A percentile compares a stretch with the other conserved stretches of the same genome.
Evolutionary conservation across 805 yeast species (phyloP).

Genomic region (Myxozyma vanderwaltii): DNA sequence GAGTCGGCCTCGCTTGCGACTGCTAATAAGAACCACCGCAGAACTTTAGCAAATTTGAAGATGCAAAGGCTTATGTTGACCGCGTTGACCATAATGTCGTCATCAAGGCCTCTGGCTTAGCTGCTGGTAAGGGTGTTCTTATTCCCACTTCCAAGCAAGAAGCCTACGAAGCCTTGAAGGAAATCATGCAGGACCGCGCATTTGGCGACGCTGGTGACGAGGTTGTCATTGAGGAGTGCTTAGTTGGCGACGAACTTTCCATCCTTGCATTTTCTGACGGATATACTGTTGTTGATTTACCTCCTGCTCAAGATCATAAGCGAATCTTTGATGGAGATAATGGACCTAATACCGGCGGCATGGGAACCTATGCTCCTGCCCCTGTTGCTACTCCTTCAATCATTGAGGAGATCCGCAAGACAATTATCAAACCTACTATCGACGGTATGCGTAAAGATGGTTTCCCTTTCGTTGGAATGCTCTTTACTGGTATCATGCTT

Average conservation of each 20-base stretch:
- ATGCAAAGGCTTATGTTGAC: conserved; percentile 71
- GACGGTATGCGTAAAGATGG: conserved; percentile 97
- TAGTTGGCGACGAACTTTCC: conserved; percentile 96
- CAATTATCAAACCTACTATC: conserved; percentile 86
- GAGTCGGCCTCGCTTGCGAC: neutral
- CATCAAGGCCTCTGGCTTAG: conserved; percentile 95
- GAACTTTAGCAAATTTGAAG: conserved; percentile 75
- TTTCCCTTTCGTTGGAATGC: conserved; percentile 90
- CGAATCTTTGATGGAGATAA: conserved; percentile 90
- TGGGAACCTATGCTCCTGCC: conserved; percentile 99
- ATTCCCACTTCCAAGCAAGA: conserved; percentile 84
- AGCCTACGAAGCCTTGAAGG: conserved; percentile 79
- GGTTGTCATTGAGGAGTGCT: conserved; percentile 91
- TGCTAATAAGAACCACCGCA: neutral
- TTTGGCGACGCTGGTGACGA: conserved; percentile 95
- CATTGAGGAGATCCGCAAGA: conserved; percentile 65
- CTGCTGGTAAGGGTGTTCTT: conserved; percentile 98
- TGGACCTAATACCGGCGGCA: conserved; percentile 98
- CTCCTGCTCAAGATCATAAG: conserved; percentile 98
- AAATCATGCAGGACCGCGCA: conserved; percentile 84
- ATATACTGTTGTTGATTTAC: conserved; percentile 83
- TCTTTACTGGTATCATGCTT: conserved; percentile 94
- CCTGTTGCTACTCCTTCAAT: conserved; percentile 85
- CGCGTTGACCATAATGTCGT: conserved; percentile 74
- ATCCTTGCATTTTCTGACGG: conserved; percentile 93